Evolutionary conservation across 352 stramenopile genomes (phyloP).

Genomic region (Phytopythium montanum): DNA sequence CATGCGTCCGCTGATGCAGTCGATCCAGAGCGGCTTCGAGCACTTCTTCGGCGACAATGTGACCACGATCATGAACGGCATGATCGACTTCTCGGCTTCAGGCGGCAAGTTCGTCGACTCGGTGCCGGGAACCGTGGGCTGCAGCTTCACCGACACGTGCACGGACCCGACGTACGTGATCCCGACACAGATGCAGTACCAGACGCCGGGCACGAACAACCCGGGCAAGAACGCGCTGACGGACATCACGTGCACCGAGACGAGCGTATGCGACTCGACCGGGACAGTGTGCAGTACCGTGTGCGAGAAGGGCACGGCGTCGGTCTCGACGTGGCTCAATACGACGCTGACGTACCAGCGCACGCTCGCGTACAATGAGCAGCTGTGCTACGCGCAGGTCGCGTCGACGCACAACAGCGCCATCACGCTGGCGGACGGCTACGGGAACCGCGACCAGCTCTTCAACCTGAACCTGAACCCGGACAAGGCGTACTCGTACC

Average conservation of each 20-base stretch:
- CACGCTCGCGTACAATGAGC: constrained; percentile 29
- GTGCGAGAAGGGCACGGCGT: constrained; percentile 35
- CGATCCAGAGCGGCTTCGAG: constrained; percentile 29
- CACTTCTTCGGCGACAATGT: constrained; percentile 34
- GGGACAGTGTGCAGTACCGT: constrained; percentile 38
- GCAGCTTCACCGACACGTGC: constrained; percentile 34
- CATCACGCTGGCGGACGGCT: constrained; percentile 52
- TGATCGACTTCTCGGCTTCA: constrained; percentile 31
- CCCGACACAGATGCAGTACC: constrained; percentile 16
- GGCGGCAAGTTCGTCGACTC: constrained; percentile 35
- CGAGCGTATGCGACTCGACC: constrained; percentile 33
- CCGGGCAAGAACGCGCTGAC: constrained; percentile 32
- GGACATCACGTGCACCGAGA: constrained; percentile 28
- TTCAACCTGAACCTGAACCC: constrained; percentile 44
- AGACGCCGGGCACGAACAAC: constrained; percentile 32
- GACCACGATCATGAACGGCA: constrained; percentile 40
- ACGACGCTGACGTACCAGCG: constrained; percentile 42
- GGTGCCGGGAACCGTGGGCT: constrained; percentile 24
- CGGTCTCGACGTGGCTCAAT: constrained; percentile 33
- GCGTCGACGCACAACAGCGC: constrained; percentile 56
- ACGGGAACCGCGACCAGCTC: constrained; percentile 54
- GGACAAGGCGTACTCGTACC: constrained; percentile 39
- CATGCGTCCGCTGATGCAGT: constrained; percentile 38
- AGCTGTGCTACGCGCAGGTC: constrained; percentile 46
- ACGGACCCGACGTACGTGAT: constrained; percentile 30